These are phyloP conservation scores for Pestalotiopsis sp. DNA, from an alignment of 2,329 filamentous ascomycete genomes.

Conservation along the genomic window DNA sequence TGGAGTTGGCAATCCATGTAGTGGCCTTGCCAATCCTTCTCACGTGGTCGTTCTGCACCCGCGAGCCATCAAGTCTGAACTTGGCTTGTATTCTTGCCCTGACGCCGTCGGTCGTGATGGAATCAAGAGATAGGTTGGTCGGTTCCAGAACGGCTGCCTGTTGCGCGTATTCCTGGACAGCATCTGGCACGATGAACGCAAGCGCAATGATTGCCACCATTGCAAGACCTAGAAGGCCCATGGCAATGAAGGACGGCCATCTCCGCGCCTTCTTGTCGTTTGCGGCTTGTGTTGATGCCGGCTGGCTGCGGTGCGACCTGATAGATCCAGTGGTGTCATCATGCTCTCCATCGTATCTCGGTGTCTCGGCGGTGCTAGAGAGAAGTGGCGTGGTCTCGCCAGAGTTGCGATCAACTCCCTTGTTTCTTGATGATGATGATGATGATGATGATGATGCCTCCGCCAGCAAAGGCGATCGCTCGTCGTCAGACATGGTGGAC, in stretches of 20 bases:
- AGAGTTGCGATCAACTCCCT: slow-evolving; percentile 21
- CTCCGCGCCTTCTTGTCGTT: slow-evolving; percentile 46
- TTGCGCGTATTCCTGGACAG: slow-evolving; percentile 83
- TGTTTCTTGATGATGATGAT: slow-evolving; percentile 23
- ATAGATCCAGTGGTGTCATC: slow-evolving; percentile 33
- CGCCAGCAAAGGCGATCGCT: slow-evolving; percentile 45
- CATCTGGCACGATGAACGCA: slow-evolving; percentile 78
- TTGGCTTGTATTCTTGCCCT: slow-evolving; percentile 78
- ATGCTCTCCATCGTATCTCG: slow-evolving; percentile 39
- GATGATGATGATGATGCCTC: slow-evolving; percentile 24
- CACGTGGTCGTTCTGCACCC: slow-evolving; percentile 69
- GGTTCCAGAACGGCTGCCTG: slow-evolving; percentile 80
- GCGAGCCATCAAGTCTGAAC: slow-evolving; percentile 76
- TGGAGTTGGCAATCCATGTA: slow-evolving; percentile 76
- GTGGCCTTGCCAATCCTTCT: slow-evolving; percentile 74
- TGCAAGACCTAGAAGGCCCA: slow-evolving; percentile 62
- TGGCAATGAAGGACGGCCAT: slow-evolving; percentile 80
- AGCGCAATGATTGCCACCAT: slow-evolving; percentile 71
- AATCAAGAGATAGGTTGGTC: slow-evolving; percentile 80
- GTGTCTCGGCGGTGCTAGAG: slow-evolving; percentile 33
- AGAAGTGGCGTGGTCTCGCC: slow-evolving; percentile 56
- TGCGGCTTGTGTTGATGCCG: slow-evolving; percentile 23
- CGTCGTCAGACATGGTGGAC: slow-evolving; percentile 42
- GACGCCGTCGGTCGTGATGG: slow-evolving; percentile 77
- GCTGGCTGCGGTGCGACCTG: slow-evolving; percentile 26